These are phyloP conservation scores for Articulospora tetracladia DNA, from an alignment of 495 filamentous ascomycete genomes.

Conservation along the genomic window DNA sequence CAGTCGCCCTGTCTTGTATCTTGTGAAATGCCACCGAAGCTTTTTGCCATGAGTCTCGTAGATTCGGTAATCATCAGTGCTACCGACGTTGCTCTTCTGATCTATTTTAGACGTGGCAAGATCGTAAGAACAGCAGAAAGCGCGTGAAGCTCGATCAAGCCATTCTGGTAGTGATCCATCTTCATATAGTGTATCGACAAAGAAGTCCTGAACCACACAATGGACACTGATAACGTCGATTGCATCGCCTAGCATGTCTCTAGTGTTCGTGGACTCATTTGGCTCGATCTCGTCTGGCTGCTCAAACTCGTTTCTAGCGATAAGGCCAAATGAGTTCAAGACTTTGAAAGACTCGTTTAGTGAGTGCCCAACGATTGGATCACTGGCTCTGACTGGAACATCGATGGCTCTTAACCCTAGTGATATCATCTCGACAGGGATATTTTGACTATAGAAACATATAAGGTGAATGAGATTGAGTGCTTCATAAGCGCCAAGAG, in stretches of 20 bases:
- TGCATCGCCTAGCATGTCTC: constrained; percentile 45
- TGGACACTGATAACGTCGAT: constrained; percentile 73
- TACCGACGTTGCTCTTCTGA: constrained; percentile 45
- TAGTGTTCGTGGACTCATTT: constrained; percentile 36
- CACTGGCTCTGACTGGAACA: constrained; percentile 52
- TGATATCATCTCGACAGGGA: constrained; percentile 69
- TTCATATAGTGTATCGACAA: constrained; percentile 64
- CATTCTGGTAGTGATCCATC: constrained; percentile 54
- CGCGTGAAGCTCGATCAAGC: constrained; percentile 55
- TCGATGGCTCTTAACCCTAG: constrained; percentile 56
- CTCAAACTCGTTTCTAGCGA: constrained; percentile 59
- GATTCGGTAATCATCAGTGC: constrained; percentile 65
- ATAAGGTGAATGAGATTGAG: constrained; percentile 68
- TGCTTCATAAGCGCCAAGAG: constrained; percentile 54
- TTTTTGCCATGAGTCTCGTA: constrained; percentile 64
- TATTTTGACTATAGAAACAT: constrained; percentile 66
- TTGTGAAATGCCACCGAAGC: constrained; percentile 43
- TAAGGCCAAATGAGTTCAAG: constrained; percentile 64
- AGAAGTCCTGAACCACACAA: constrained; percentile 73
- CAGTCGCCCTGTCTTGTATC: constrained; percentile 13
- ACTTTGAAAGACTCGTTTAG: constrained; percentile 65
- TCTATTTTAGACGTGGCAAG: constrained; percentile 54
- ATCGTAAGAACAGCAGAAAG: constrained; percentile 57
- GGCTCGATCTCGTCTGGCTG: constrained; percentile 38
- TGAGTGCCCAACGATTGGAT: constrained; percentile 36